Base-by-base conservation (phyloP, 805 yeast genomes). In the Cyberlindnera maclurae region DNA sequence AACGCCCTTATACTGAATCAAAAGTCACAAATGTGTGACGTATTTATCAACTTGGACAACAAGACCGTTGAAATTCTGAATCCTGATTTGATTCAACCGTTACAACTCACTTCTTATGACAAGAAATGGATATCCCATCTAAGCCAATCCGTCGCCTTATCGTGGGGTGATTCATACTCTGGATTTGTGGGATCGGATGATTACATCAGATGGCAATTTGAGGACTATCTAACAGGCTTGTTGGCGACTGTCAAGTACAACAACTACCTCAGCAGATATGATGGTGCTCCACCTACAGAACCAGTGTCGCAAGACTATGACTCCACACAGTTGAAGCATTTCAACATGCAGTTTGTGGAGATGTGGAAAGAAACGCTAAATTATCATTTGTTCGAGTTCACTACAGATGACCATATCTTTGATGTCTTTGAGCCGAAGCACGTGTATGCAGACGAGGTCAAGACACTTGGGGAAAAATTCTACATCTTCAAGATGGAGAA, bases 201-300 rank as follows among this genome's bases (percentile, higher is more conserved):
- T 59, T 86, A 80, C 54, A 79, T 93, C 26, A 64, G 97, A 37
- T 73, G 78, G 62, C 87, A 79, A 51, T 89, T 90, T 59, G 98
- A 93, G 55, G 97, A 89, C 52, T 93, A 93, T 54, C 60, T 89
- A 18, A 71, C 82, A 42, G 86, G 94, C 10, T 58, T 93, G 45
- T 57, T 90, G 17, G 68, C 95, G 0, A 70, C 84, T 18, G 77
- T 75, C 16, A 82, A 94, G 58, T 83, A 79, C 50, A 73, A 73
- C 47, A 76, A 70, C 36, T 86, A 80, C 51, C 49, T 73, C 10
- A 57, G 52, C 4, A 54, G 50, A 54, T 53, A 20, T 20, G 24
- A 20, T 20, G 24, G 24, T 8, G 59, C 66, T 4, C 67, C 67
- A 13, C 62, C 27, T 40, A 60, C 34, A 36, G 60, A 37, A 29